phyloP scores from a whole-genome alignment of 106 monocot species.

The Narthecium ossifragum region DNA sequence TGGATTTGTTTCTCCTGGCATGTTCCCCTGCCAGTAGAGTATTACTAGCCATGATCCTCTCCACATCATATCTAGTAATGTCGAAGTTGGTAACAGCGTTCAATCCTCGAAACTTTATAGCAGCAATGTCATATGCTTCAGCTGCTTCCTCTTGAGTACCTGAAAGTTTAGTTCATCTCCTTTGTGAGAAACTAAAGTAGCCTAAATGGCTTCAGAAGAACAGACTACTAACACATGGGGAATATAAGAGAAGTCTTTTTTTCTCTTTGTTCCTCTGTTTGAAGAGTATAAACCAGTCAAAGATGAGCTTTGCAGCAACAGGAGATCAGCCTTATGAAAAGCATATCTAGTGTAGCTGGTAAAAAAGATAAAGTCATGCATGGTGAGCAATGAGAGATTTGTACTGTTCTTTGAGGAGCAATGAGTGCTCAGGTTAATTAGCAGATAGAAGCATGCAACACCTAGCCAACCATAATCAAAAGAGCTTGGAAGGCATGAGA shows the following conservation, averaged over 20 bases:
- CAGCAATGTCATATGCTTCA: constrained; percentile 88
- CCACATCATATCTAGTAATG: constrained; percentile 83
- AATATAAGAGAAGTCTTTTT: background rate
- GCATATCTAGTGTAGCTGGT: too few species aligned
- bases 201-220: too few species aligned
- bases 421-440: too few species aligned
- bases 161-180: constrained; percentile 16
- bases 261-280: background rate
- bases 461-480: too few species aligned
- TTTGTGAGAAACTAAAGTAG: background rate
- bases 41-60: constrained; percentile 62
- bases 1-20: constrained; percentile 42
- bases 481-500: too few species aligned
- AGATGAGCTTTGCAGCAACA: background rate
- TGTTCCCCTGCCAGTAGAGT: constrained; percentile 66
- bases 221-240: too few species aligned
- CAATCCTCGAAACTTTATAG: constrained; percentile 83
- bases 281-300: background rate
- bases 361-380: background rate
- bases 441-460: too few species aligned
- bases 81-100: constrained; percentile 94
- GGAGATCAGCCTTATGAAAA: background rate
- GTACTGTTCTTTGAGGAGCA: too few species aligned
- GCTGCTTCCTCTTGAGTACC: constrained; percentile 99
- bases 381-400: too few species aligned